Conservation (phyloP, 1,139 yeast species). For the Magnusiomyces tetraspermus region DNA sequence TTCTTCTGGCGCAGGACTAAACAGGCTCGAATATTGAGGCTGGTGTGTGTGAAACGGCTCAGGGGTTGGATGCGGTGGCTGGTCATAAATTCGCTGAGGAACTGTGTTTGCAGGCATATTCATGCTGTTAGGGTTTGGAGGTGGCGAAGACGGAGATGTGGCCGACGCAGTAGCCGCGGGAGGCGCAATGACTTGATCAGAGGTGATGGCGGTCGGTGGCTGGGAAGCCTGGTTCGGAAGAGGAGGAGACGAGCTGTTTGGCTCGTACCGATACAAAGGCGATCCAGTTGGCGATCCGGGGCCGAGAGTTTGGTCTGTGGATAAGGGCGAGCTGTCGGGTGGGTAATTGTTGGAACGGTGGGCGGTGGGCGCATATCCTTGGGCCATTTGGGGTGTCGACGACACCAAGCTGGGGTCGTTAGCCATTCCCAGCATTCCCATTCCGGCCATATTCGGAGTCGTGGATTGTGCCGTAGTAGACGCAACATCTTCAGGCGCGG, state of each 20-base stretch:
- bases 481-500: slow-evolving; percentile 12
- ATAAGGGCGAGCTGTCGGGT: not conserved
- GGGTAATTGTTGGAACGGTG: not conserved
- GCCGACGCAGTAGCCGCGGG: not conserved
- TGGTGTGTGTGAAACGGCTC: not conserved
- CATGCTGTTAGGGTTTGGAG: too few relatives aligned
- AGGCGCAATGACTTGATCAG: not conserved
- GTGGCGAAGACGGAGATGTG: not conserved
- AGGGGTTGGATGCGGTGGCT: not conserved
- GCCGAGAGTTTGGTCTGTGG: not conserved
- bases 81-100: not conserved
- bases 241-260: not conserved
- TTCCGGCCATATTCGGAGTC: not conserved
- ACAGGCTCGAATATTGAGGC: not conserved
- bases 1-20: slow-evolving; percentile 1
- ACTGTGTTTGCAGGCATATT: not conserved
- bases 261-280: too few relatives aligned
- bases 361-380: not conserved
- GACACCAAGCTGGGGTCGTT: not conserved
- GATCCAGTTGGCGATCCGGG: not conserved
- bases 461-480: slow-evolving; percentile 1
- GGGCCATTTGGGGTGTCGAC: not conserved
- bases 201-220: not conserved
- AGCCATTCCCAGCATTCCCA: not conserved
- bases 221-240: not conserved